These are phyloP conservation scores for Pyricularia grisea DNA, from an alignment of 2,329 filamentous ascomycete species.

Conservation along the genomic window DNA sequence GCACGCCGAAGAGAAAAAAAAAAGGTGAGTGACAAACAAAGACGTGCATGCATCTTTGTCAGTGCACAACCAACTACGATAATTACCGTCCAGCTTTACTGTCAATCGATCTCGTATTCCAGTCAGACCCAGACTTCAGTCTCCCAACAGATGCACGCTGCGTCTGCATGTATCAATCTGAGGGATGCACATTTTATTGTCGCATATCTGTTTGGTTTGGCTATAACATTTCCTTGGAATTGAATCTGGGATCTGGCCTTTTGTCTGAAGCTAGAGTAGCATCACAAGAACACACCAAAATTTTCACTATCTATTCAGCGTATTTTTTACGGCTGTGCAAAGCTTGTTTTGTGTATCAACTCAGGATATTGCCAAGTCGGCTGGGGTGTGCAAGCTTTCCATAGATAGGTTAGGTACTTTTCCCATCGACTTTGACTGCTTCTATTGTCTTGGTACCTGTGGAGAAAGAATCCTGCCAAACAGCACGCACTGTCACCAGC, in stretches of 20 bases:
- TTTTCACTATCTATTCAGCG: background rate
- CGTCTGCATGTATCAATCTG: background rate
- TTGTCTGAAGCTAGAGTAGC: background rate
- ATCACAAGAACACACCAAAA: background rate
- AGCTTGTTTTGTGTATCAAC: background rate
- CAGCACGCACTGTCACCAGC: background rate
- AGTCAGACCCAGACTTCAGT: background rate
- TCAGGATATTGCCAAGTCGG: background rate
- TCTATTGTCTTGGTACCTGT: background rate
- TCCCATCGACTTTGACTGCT: background rate
- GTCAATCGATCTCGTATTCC: background rate
- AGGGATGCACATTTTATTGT: background rate
- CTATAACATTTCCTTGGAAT: background rate
- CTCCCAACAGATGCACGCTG: background rate
- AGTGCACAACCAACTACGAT: background rate
- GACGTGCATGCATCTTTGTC: background rate
- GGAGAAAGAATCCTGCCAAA: background rate
- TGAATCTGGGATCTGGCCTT: background rate
- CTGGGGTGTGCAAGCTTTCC: background rate
- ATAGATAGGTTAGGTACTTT: too few species aligned
- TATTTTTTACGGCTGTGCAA: background rate
- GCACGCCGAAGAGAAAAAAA: too few species aligned
- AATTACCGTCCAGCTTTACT: background rate
- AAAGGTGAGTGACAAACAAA: background rate
- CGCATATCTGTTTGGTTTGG: background rate